phyloP scores from a whole-genome alignment of 306 rosid genomes.

The Hippophae gyantsensis region DNA sequence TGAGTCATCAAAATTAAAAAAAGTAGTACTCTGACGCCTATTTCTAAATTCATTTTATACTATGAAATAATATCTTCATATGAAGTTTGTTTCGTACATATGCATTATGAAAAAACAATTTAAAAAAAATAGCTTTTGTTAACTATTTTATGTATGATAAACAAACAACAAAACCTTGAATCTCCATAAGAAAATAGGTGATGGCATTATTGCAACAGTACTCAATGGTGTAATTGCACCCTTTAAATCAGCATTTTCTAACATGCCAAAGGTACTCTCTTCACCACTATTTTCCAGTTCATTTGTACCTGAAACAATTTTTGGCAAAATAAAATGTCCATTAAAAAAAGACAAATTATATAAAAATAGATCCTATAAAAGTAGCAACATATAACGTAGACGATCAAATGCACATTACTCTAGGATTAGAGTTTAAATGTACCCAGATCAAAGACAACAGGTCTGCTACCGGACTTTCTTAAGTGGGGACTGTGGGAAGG shows the following conservation, averaged over 20 bases:
- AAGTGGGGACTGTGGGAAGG: conserved; percentile 82
- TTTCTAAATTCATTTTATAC: neutral
- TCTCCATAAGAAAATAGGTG: conserved; percentile 81
- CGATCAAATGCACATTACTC: conserved; percentile 1
- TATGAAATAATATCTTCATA: neutral
- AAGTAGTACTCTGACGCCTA: neutral
- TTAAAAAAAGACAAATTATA: neutral
- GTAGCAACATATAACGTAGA: neutral
- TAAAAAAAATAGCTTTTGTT: no score
- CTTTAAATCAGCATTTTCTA: conserved; percentile 44
- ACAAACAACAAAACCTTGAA: conserved; percentile 51
- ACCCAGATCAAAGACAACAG: conserved; percentile 76
- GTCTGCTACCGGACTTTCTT: conserved; percentile 90
- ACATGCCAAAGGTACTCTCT: conserved; percentile 40
- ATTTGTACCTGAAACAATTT: conserved; percentile 30
- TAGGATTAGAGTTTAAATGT: conserved; percentile 17
- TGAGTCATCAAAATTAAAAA: conserved; percentile 1
- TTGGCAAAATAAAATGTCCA: conserved; percentile 15
- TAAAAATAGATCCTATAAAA: neutral
- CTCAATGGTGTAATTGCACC: conserved; percentile 32
- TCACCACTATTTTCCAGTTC: conserved; percentile 66
- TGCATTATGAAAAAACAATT: no score
- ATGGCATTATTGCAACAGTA: conserved; percentile 57
- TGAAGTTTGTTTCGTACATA: neutral
- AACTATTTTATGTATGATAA: no score